phyloP scores from a whole-genome alignment of 768 basidiomycete genomes.

The Phaeotremella fagi region DNA sequence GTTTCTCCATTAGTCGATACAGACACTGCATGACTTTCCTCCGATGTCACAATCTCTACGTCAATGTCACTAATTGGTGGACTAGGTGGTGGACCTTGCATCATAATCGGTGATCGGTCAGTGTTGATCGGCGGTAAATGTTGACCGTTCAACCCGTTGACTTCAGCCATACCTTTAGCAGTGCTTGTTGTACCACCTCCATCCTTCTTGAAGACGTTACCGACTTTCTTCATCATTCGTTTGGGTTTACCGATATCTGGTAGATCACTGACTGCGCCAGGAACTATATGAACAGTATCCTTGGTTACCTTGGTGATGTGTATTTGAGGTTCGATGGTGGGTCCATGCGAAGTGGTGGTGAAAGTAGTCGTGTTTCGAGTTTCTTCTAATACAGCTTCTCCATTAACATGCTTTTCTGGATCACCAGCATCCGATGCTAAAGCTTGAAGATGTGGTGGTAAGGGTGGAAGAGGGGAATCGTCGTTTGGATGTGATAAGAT shows the following conservation, averaged over 20 bases:
- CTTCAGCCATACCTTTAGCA: neutral
- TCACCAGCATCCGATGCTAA: conserved; percentile 15
- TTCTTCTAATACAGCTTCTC: neutral
- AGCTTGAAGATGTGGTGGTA: conserved; percentile 28
- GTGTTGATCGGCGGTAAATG: conserved; percentile 1
- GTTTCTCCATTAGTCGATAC: neutral
- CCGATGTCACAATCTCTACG: neutral
- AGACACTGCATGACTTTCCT: neutral
- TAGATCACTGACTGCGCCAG: conserved; percentile 2
- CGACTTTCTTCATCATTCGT: conserved; percentile 27
- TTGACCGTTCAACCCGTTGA: neutral
- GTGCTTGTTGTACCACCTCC: neutral
- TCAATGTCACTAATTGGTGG: conserved; percentile 43
- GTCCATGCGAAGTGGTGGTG: neutral
- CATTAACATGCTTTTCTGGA: neutral
- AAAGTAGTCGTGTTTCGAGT: neutral
- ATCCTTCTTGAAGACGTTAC: conserved; percentile 23
- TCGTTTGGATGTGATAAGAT: conserved; percentile 32
- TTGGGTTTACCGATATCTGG: conserved; percentile 1
- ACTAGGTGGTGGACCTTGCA: conserved; percentile 40
- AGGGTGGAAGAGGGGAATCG: conserved; percentile 18
- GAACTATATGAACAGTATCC: conserved; percentile 29
- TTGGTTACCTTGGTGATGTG: conserved; percentile 43
- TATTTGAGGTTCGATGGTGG: conserved; percentile 17
- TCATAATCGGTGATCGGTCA: conserved; percentile 2